A percentile compares a stretch with the other conserved stretches of the same genome.
Evolutionary conservation across 2,329 filamentous ascomycete genomes (phyloP).

Genomic region (Colletotrichum chrysophilum): DNA sequence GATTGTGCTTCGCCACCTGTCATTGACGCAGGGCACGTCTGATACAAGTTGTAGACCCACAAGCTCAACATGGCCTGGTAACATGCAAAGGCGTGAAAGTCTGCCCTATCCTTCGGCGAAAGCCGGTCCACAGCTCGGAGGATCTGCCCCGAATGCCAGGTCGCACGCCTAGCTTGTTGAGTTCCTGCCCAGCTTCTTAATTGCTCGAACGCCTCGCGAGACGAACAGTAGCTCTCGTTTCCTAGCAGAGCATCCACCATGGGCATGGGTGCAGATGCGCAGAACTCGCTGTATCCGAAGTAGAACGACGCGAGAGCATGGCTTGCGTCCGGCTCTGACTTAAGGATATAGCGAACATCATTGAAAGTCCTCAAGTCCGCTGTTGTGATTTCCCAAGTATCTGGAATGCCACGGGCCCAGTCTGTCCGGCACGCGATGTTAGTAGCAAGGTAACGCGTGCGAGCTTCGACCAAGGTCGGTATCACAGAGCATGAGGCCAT

Average conservation of each 20-base stretch:
- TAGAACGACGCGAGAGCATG: neutral
- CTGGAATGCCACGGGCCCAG: too few relatives aligned
- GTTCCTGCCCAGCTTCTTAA: neutral
- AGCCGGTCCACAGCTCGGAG: neutral
- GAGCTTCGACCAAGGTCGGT: neutral
- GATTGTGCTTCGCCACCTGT: neutral
- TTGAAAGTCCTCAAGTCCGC: too few relatives aligned
- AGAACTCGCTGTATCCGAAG: neutral
- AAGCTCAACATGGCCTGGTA: neutral
- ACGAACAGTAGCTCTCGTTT: neutral
- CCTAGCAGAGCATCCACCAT: neutral
- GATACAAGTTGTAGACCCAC: neutral
- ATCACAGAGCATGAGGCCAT: neutral
- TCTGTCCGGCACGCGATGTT: too few relatives aligned
- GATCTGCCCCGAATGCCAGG: neutral
- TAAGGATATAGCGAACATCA: neutral
- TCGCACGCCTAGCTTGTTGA: neutral
- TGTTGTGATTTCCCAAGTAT: too few relatives aligned
- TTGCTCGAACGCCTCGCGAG: neutral
- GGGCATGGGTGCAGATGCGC: neutral
- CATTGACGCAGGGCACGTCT: neutral
- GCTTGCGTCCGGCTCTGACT: neutral
- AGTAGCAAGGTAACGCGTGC: neutral
- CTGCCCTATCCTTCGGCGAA: neutral
- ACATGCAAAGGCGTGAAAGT: neutral